phyloP scores from a whole-genome alignment of 192 early-diverging fungal species.

The Gamsiella multidivaricata region DNA sequence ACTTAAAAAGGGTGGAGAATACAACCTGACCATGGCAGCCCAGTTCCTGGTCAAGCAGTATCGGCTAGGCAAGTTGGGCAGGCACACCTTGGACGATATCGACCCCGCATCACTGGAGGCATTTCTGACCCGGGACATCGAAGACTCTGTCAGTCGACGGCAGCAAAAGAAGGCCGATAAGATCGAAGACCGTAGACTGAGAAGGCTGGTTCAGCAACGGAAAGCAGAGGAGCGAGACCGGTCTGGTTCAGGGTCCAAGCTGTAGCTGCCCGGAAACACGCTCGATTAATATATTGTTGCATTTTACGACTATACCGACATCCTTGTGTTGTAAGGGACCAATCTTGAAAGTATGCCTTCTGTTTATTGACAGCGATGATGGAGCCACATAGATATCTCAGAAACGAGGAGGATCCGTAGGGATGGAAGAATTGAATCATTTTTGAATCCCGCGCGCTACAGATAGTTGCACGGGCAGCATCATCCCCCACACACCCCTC shows the following conservation, averaged over 20 bases:
- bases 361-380: too few species aligned
- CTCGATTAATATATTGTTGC: too few species aligned
- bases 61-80: constrained; percentile 86
- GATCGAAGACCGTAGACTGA: constrained; percentile 54
- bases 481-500: too few species aligned
- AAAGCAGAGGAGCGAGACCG: constrained; percentile 30
- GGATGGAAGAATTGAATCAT: too few species aligned
- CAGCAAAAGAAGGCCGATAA: constrained; percentile 63
- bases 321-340: too few species aligned
- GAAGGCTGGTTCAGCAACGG: constrained; percentile 28
- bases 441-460: too few species aligned
- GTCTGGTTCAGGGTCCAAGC: not conserved
- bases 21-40: constrained; percentile 74
- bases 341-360: too few species aligned
- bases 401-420: too few species aligned
- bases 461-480: too few species aligned
- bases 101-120: constrained; percentile 58
- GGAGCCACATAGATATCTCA: too few species aligned
- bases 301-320: too few species aligned
- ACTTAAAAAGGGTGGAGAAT: constrained; percentile 70
- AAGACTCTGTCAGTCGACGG: constrained; percentile 46
- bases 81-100: constrained; percentile 86
- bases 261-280: too few species aligned
- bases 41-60: constrained; percentile 80
- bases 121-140: constrained; percentile 55